Base-by-base conservation (phyloP, 345 rosid genomes). In the Syzygium oleosum region DNA sequence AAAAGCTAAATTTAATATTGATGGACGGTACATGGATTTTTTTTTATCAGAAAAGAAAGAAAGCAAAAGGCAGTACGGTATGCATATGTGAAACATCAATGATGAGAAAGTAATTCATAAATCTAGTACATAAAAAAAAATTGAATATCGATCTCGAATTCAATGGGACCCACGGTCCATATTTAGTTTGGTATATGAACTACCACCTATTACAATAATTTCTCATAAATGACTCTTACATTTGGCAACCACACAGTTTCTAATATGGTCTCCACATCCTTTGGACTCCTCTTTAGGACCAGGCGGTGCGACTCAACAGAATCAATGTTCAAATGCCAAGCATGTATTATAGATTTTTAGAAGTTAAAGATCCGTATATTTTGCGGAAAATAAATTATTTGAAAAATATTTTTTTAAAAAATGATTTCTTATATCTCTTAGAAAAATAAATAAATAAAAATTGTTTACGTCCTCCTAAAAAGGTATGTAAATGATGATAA, bases 401-500 rank as follows among this genome's bases (percentile, higher is more conserved):
- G 7, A 43, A 43, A 43, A 41, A 41, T 4, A 41, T 41, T 41
- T 41, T 4, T 3, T 41, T 5, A 5, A 43, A 43, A 43, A 43
- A 43, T 43, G 7, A 43, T 43, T 43, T 43, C 7, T 43, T 43
- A 43, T 43, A 43, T 43, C 46, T 1, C 46, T 43, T 43, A 43
- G 1, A 43, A 43, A 43, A 43, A 43, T 43, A 43, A 43, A 43
- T 43, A 7, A 43, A 43, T 43, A 43, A 43, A 43, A 43, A 43
- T 43, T 43, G 46, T 43, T 43, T 43, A 43, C 46, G 1, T 43
- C 0, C 1, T 0, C 43, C 46, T 43, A 43, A 43, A 43, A 43
- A 5, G 46, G 46, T 43, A 21, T 21, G 59, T 1, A 22, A 22
- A 1, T 0, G 3, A 4, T 55, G 12, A 21, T 21, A 22, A 21